Percentiles rank a stretch among this genome's conserved stretches.
These are phyloP conservation scores for Kurtzmaniella cleridarum DNA, from an alignment of 805 yeast genomes.

Conservation along the genomic window DNA sequence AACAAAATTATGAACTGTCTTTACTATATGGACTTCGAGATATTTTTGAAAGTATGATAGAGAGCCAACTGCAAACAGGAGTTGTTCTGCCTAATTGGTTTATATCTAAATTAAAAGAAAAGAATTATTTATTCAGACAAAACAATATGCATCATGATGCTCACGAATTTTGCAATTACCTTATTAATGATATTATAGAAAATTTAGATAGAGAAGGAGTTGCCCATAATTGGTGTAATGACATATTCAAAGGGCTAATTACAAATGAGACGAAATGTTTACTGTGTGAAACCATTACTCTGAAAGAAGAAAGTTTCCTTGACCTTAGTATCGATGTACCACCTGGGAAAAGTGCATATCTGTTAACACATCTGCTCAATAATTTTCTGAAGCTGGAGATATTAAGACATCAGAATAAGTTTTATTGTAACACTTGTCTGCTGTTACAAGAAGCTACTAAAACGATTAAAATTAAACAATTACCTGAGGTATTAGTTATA, in stretches of 20 bases:
- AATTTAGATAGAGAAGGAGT: conserved; percentile 42
- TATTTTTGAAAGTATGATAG: conserved; percentile 76
- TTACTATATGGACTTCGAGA: conserved; percentile 68
- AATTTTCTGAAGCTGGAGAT: conserved; percentile 84
- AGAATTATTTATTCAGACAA: conserved; percentile 79
- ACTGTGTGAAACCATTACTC: conserved; percentile 77
- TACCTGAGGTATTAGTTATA: conserved; percentile 75
- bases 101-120: conserved; percentile 69
- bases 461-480: conserved; percentile 68
- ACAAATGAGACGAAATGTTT: conserved; percentile 88
- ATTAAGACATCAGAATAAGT: conserved; percentile 81
- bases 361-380: conserved; percentile 70
- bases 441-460: conserved; percentile 93
- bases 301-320: conserved; percentile 79
- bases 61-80: conserved; percentile 63
- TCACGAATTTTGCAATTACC: conserved; percentile 87
- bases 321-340: conserved; percentile 85
- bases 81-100: conserved; percentile 79
- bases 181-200: conserved; percentile 65
- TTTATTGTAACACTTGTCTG: conserved; percentile 85
- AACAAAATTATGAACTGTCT: conserved; percentile 23
- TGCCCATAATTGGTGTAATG: conserved; percentile 49
- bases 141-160: conserved; percentile 96
- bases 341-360: conserved; percentile 49
- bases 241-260: conserved; percentile 76